Conservation (phyloP, 768 basidiomycete species). For the Ramaria sp. region DNA sequence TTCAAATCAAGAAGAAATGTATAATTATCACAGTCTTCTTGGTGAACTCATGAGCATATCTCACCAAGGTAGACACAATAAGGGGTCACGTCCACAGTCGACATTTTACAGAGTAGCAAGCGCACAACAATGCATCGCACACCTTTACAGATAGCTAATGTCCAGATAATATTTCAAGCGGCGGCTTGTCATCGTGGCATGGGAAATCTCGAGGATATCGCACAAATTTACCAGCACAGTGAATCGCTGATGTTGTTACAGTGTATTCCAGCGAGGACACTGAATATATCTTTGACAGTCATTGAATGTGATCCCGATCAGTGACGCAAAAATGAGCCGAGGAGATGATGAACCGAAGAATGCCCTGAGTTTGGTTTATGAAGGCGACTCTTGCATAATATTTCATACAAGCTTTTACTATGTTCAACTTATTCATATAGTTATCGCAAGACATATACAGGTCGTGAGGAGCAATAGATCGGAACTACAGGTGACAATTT, state of each 20-base stretch:
- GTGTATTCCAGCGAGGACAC: background rate
- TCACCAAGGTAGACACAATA: too few relatives aligned
- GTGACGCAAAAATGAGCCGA: constrained; percentile 80
- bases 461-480: background rate
- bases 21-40: too few relatives aligned
- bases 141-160: constrained; percentile 50
- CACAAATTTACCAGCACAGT: constrained; percentile 80
- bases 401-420: too few relatives aligned
- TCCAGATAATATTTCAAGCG: constrained; percentile 64
- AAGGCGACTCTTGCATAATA: constrained; percentile 41
- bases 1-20: too few relatives aligned
- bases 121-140: background rate
- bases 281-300: constrained; percentile 45
- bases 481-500: constrained; percentile 11
- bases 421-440: constrained; percentile 13
- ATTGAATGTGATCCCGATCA: constrained; percentile 59
- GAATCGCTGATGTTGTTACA: constrained; percentile 12
- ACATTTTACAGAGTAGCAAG: too few relatives aligned
- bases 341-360: constrained; percentile 75
- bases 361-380: constrained; percentile 73
- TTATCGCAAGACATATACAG: constrained; percentile 17
- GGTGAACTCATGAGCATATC: too few relatives aligned
- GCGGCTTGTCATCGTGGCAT: constrained; percentile 73
- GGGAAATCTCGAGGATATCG: constrained; percentile 64
- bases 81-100: too few relatives aligned